Conservation (phyloP, 2,329 filamentous ascomycete species). For the Trichoderma simmonsii region DNA sequence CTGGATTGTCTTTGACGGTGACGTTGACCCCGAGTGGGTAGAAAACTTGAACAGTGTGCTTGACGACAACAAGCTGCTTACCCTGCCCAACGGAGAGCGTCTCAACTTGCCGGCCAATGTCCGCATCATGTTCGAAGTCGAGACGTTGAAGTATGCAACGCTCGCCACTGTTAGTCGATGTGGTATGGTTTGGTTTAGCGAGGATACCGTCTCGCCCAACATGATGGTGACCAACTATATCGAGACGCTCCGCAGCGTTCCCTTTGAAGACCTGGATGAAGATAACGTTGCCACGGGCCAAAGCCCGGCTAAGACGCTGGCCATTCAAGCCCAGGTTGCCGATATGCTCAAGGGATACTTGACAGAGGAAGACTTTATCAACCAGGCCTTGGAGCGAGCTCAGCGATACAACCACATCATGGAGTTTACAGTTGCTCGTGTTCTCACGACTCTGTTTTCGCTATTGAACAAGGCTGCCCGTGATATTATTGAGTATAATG, state of each 20-base stretch:
- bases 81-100: conserved; percentile 94
- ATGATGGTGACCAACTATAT: conserved; percentile 96
- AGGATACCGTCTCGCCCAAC: conserved; percentile 86
- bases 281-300: conserved; percentile 76
- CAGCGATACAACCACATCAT: conserved; percentile 90
- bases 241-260: conserved; percentile 72
- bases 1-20: conserved; percentile 99
- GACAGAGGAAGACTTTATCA: conserved; percentile 75
- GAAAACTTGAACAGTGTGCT: conserved; percentile 99
- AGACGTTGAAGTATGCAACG: conserved; percentile 95
- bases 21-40: conserved; percentile 99
- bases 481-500: conserved; percentile 92
- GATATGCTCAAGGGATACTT: conserved; percentile 74
- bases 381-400: conserved; percentile 72
- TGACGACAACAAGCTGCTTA: conserved; percentile 97
- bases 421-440: conserved; percentile 91
- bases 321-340: conserved; percentile 75
- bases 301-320: conserved; percentile 72
- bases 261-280: conserved; percentile 95
- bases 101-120: conserved; percentile 92
- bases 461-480: conserved; percentile 91
- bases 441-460: conserved; percentile 90
- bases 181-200: conserved; percentile 99
- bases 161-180: conserved; percentile 98
- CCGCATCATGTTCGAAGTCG: conserved; percentile 99